phyloP scores from a whole-genome alignment of 2,329 filamentous ascomycete species.

The Paecilomyces dactylethromorphus region DNA sequence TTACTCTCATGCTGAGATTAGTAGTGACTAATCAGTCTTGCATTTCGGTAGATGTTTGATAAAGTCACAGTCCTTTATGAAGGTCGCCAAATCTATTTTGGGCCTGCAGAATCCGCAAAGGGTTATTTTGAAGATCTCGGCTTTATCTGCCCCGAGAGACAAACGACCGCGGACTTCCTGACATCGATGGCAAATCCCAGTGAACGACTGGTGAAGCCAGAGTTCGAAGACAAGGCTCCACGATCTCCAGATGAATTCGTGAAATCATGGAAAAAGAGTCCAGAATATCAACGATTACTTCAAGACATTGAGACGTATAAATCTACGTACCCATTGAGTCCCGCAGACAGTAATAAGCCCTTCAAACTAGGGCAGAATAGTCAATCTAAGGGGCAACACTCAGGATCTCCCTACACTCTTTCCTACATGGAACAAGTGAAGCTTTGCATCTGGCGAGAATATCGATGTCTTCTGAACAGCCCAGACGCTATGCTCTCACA shows the following conservation, averaged over 20 bases:
- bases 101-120: constrained; percentile 48
- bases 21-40: too few relatives aligned
- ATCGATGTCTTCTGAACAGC: constrained; percentile 68
- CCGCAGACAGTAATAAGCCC: constrained; percentile 33
- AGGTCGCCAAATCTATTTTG: too few relatives aligned
- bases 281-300: constrained; percentile 36
- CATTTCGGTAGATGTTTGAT: constrained; percentile 49
- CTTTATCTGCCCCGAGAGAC: constrained; percentile 61
- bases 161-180: constrained; percentile 67
- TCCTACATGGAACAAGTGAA: constrained; percentile 68
- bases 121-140: constrained; percentile 64
- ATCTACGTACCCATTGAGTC: constrained; percentile 35
- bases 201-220: constrained; percentile 52
- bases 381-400: constrained; percentile 45
- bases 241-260: constrained; percentile 66
- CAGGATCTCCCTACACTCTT: constrained; percentile 74
- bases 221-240: constrained; percentile 58
- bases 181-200: constrained; percentile 62
- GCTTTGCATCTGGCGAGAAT: constrained; percentile 76
- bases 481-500: constrained; percentile 65
- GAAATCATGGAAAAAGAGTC: constrained; percentile 48
- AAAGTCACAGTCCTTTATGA: constrained; percentile 53
- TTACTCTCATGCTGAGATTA: too few relatives aligned
- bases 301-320: constrained; percentile 41
- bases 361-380: constrained; percentile 35